Percentiles rank a stretch among this genome's conserved stretches.
Conservation (phyloP, 805 yeast genomes). For the Candida silvatica region DNA sequence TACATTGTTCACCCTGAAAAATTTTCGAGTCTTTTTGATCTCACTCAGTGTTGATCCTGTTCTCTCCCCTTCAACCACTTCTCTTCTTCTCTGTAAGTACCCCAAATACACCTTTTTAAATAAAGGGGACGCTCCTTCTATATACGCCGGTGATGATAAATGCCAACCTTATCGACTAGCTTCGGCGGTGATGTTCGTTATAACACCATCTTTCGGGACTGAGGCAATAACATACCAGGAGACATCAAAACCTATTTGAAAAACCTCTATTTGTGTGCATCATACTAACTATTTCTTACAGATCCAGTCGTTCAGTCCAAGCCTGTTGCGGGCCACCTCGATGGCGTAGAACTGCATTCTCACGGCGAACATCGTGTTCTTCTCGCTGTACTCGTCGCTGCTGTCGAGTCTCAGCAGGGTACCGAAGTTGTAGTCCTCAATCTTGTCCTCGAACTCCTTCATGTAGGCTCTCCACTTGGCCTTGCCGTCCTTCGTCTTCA, state of each 20-base stretch:
- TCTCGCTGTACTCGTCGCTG: constrained; percentile 68
- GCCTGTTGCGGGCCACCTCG: constrained; percentile 88
- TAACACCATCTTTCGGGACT: constrained; percentile 19
- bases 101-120: not conserved
- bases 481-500: constrained; percentile 77
- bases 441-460: constrained; percentile 66
- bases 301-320: constrained; percentile 90
- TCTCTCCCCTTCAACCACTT: no score
- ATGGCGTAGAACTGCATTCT: constrained; percentile 93
- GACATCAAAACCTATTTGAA: not conserved
- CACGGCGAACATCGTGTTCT: constrained; percentile 80
- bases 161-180: constrained; percentile 12
- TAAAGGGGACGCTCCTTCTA: not conserved
- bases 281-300: constrained; percentile 21
- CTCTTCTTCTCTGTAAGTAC: no score
- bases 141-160: constrained; percentile 4
- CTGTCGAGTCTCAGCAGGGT: constrained; percentile 76
- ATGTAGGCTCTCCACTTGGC: constrained; percentile 86
- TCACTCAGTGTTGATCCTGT: no score
- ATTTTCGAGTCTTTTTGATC: not conserved
- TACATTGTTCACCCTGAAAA: not conserved
- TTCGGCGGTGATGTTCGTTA: constrained; percentile 16
- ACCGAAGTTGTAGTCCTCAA: constrained; percentile 94
- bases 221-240: constrained; percentile 3
- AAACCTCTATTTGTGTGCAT: not conserved